Conservation (phyloP, 495 filamentous ascomycete genomes). For the Lophiostoma macrostomum region DNA sequence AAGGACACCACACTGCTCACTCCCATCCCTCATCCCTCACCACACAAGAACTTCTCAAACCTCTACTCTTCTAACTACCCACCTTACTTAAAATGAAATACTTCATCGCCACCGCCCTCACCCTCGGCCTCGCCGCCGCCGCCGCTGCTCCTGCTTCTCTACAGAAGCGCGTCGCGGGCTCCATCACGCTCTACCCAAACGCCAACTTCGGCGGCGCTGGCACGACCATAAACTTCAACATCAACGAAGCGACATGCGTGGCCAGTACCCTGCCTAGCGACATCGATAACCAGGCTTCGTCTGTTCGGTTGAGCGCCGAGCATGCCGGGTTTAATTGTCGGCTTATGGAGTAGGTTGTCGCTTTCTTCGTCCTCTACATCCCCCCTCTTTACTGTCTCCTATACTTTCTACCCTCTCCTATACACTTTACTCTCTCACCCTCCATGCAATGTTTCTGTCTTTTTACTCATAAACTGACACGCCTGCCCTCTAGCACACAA, state of each 20-base stretch:
- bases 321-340: constrained; percentile 2
- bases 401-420: too few species aligned
- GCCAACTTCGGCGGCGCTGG: not conserved
- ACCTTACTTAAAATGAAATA: constrained; percentile 5
- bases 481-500: too few species aligned
- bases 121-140: not conserved
- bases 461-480: too few species aligned
- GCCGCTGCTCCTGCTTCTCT: not conserved
- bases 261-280: not conserved
- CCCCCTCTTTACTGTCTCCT: too few species aligned
- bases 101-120: not conserved
- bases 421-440: too few species aligned
- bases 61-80: not conserved
- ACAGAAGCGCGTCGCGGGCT: constrained; percentile 8
- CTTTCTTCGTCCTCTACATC: not conserved
- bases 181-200: constrained; percentile 9
- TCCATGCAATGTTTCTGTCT: too few species aligned
- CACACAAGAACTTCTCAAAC: not conserved
- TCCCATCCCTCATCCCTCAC: not conserved
- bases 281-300: not conserved
- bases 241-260: not conserved
- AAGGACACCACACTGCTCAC: not conserved
- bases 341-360: not conserved
- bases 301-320: not conserved
- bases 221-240: not conserved